Evolutionary conservation across 2,329 filamentous ascomycete genomes (phyloP).

Genomic region (Scedosporium apiospermum): DNA sequence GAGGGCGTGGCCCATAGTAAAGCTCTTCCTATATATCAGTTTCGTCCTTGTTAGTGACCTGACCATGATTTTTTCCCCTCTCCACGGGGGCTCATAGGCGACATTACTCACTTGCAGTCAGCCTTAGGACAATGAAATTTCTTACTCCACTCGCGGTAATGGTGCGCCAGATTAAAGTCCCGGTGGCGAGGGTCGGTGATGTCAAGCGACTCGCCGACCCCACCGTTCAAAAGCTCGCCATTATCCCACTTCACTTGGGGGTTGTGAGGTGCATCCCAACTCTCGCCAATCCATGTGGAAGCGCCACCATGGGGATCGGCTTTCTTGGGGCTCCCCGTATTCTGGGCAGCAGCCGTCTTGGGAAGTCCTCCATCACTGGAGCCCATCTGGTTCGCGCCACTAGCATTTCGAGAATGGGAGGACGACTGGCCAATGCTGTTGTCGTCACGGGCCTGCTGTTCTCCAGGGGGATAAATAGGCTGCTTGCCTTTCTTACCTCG

Average conservation of each 20-base stretch:
- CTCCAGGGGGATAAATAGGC: too few species aligned
- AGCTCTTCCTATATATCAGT: slow-evolving; percentile 26
- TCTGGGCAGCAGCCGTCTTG: too few species aligned
- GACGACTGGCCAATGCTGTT: too few species aligned
- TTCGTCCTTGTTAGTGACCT: background rate
- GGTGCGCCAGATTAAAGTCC: slow-evolving; percentile 37
- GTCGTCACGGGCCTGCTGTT: too few species aligned
- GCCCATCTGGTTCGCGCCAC: too few species aligned
- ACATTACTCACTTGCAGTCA: slow-evolving; percentile 37
- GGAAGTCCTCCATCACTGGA: too few species aligned
- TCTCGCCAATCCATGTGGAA: too few species aligned
- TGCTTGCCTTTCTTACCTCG: background rate
- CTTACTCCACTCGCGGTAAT: slow-evolving; percentile 30
- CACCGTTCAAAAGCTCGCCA: background rate
- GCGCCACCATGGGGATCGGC: too few species aligned
- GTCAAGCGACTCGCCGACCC: slow-evolving; percentile 10
- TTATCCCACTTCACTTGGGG: background rate
- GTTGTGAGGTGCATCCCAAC: background rate
- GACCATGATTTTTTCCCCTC: background rate
- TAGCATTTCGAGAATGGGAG: too few species aligned
- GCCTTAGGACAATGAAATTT: slow-evolving; percentile 45
- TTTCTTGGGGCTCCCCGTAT: too few species aligned
- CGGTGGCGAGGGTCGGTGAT: slow-evolving; percentile 34
- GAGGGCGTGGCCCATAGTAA: slow-evolving; percentile 22
- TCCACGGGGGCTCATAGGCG: too few species aligned